Evolutionary conservation across 805 yeast species (phyloP), one percentile per base, ranked within the genome.

Genomic region (Phaffomyces opuntiae): DNA sequence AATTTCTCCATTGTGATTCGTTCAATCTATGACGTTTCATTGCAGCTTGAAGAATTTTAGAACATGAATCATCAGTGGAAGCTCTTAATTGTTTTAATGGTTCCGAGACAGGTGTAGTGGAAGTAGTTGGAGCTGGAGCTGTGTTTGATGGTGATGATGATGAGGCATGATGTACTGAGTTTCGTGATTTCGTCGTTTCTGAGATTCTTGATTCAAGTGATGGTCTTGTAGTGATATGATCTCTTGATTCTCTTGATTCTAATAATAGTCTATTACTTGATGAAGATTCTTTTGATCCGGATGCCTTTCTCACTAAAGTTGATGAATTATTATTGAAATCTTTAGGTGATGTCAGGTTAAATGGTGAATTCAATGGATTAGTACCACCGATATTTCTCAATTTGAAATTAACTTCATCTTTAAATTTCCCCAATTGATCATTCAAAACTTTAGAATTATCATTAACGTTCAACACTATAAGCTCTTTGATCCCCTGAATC

Each of bases 51-150:
- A 93, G 67, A 21, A 91, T 83, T 61, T 86, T 86, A 55, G 84
- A 81, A 61, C 96, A 89, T 2, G 96, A 89, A 56, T 91, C 98
- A 45, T 89, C 96, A 25, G 87, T 80, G 8, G 91, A 83, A 1
- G 96, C 95, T 40, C 93, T 68, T 50, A 90, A 66, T 54, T 87
- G 93, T 55, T 87, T 86, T 53, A 88, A 70, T 0, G 96, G 95
- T 57, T 88, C 95, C 11, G 68, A 55, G 2, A 56, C 52, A 0
- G 62, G 57, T 11, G 44, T 19, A 44, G 45, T 26, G 40, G 47
- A 14, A 46, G 50, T 32, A 13, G 49, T n/a, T 7, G 47, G 5
- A 5, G 24, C 7, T 21, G 24, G 24, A 3, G 7, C 24, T 21
- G 24, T 6, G 7, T 21, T 21, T 17, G 19, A 17, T 17, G 27